A percentile compares a stretch with the other conserved stretches of the same genome.
Evolutionary conservation across 495 filamentous ascomycete species (phyloP).

Genomic region (Penicillium odoratum): DNA sequence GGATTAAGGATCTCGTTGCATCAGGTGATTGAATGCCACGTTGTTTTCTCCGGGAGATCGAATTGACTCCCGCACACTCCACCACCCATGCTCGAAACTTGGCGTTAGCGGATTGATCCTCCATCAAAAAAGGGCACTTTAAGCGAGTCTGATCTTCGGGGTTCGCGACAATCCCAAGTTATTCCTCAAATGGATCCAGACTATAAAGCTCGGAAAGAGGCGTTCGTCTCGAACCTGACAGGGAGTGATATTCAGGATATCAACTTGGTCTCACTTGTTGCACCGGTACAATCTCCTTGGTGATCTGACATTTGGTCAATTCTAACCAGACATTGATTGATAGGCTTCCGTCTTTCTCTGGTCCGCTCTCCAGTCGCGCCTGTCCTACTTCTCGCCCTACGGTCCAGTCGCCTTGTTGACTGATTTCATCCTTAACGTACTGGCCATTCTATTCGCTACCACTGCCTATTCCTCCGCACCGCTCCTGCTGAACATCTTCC

Average conservation of each 20-base stretch:
- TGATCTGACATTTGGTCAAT: neutral
- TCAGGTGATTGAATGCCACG: slow-evolving; percentile 8
- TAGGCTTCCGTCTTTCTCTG: slow-evolving; percentile 83
- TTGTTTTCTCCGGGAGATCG: neutral
- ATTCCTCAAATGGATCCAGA: slow-evolving; percentile 51
- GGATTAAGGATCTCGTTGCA: neutral
- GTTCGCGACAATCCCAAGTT: neutral
- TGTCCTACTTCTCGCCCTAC: slow-evolving; percentile 79
- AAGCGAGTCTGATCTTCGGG: neutral
- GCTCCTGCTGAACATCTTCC: slow-evolving; percentile 70
- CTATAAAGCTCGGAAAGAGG: slow-evolving; percentile 91
- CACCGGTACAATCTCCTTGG: slow-evolving; percentile 62
- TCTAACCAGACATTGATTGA: neutral
- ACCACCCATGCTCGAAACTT: neutral
- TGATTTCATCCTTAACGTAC: slow-evolving; percentile 87
- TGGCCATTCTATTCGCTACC: slow-evolving; percentile 75
- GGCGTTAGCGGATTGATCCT: neutral
- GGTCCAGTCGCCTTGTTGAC: slow-evolving; percentile 62
- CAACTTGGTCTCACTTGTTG: slow-evolving; percentile 77
- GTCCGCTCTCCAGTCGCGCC: slow-evolving; percentile 85
- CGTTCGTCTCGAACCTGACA: slow-evolving; percentile 90
- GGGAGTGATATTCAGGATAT: slow-evolving; percentile 84
- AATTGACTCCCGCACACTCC: neutral
- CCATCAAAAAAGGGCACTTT: neutral
- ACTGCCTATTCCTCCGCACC: slow-evolving; percentile 82